Evolutionary conservation across 768 basidiomycete species (phyloP).

Genomic region (Pleurotus salmoneostramineus): DNA sequence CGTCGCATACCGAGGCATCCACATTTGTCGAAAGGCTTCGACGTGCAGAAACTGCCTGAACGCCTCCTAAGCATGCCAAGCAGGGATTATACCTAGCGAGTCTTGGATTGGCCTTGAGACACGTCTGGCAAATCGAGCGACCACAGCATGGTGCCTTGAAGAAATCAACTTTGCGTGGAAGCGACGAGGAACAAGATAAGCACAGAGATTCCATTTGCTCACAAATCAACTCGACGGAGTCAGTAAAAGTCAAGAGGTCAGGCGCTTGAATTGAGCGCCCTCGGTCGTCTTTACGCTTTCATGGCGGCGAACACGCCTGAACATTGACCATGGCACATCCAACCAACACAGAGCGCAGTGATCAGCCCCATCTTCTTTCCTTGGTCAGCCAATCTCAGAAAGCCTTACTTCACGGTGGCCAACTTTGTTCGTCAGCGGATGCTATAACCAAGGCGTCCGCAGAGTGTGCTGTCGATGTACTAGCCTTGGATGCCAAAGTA

Average conservation of each 20-base stretch:
- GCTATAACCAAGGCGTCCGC: slow-evolving; percentile 61
- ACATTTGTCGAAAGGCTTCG: slow-evolving; percentile 27
- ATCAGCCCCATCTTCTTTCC: slow-evolving; percentile 65
- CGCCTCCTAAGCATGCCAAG: slow-evolving; percentile 61
- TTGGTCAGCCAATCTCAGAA: slow-evolving; percentile 81
- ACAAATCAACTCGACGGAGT: not conserved
- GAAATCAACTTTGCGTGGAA: slow-evolving; percentile 28
- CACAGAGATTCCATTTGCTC: slow-evolving; percentile 31
- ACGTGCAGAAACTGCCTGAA: slow-evolving; percentile 29
- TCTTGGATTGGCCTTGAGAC: slow-evolving; percentile 57
- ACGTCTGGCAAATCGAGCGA: slow-evolving; percentile 60
- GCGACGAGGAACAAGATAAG: slow-evolving; percentile 58
- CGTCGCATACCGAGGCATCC: slow-evolving; percentile 54
- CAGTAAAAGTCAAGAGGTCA: not conserved
- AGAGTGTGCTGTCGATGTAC: slow-evolving; percentile 62
- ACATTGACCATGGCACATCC: slow-evolving; percentile 13
- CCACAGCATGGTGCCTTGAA: slow-evolving; percentile 63
- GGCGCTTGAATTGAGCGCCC: not conserved
- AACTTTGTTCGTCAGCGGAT: slow-evolving; percentile 69
- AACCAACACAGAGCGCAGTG: slow-evolving; percentile 21
- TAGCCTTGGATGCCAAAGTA: slow-evolving; percentile 77
- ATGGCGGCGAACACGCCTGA: not conserved
- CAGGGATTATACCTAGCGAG: slow-evolving; percentile 70
- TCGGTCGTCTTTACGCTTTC: not conserved
- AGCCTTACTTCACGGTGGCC: slow-evolving; percentile 74